A percentile compares a stretch with the other conserved stretches of the same genome.
Conservation (phyloP, 257 asterid species). For the Capsicum rhomboideum region DNA sequence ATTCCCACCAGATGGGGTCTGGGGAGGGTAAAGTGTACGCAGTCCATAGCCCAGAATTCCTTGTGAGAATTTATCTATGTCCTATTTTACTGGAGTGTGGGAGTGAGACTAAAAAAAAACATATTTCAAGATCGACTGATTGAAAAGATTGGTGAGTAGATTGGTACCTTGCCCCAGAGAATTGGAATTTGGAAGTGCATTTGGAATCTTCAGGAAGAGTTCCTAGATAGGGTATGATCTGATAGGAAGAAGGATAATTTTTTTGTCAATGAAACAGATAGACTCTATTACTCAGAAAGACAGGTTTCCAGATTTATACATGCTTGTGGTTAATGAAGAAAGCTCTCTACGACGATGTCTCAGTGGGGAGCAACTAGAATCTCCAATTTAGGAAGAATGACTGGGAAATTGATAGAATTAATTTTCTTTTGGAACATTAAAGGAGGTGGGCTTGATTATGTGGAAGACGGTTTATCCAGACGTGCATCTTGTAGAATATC, state of each 20-base stretch:
- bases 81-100: not conserved
- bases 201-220: not conserved
- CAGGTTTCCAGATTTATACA: not conserved
- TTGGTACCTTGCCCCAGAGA: not conserved
- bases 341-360: not conserved
- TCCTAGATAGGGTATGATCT: not conserved
- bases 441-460: not conserved
- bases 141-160: not conserved
- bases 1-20: too few species aligned
- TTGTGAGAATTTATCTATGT: not conserved
- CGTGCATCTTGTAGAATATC: not conserved
- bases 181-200: not conserved
- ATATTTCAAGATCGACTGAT: not conserved
- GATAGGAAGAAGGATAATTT: not conserved
- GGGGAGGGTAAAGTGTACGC: too few species aligned
- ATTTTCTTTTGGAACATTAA: not conserved
- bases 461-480: not conserved
- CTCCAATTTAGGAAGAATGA: not conserved
- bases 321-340: not conserved
- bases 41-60: too few species aligned
- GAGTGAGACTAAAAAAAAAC: not conserved
- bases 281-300: not conserved
- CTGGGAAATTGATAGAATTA: not conserved
- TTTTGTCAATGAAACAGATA: not conserved
- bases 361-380: not conserved